Evolutionary conservation across 805 yeast species (phyloP), one percentile per base, ranked within the genome.

Genomic region (Pichia insulana): DNA sequence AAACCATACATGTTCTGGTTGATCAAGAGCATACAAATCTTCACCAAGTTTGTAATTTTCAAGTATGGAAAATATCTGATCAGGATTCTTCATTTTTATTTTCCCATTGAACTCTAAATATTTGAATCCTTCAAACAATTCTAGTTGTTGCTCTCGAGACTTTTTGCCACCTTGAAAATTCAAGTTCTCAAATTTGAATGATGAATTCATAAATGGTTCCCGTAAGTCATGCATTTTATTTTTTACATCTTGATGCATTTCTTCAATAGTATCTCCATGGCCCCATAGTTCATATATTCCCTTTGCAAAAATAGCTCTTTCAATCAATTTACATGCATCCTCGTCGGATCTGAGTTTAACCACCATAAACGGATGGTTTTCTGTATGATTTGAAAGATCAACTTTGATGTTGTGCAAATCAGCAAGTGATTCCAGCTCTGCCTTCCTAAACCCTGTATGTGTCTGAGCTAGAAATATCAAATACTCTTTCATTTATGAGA

Each of bases 231-330:
- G 30, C 34, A 62, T 63, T 46, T 54, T 67, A 10, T 17, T 8
- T 46, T 65, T 59, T 13, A 79, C 69, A 39, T 63, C 64, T 10
- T 58, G 62, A 54, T 88, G 96, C 31, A 89, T 58, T 30, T 68
- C 71, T 0, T 72, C 79, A 40, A 77, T 57, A 4, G 68, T 64
- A 0, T 48, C 45, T 1, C 92, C 96, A 39, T 69, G 61, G 0
- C 95, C 95, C 86, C 92, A 88, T 4, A 84, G 61, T 53, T 89
- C 95, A 57, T 86, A 92, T 27, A 90, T 77, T 0, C 85, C 85
- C 44, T 79, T 73, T 3, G 82, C 69, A 32, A 90, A 63, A 13
- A 90, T 71, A 2, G 94, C 75, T 47, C 97, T 65, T 34, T 67
- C 64, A 16, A 88, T 67, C 58, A 86, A 70, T 38, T 71, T 65